These are phyloP conservation scores for Harringtonia lauricola DNA, from an alignment of 2,329 filamentous ascomycete species.

Conservation along the genomic window DNA sequence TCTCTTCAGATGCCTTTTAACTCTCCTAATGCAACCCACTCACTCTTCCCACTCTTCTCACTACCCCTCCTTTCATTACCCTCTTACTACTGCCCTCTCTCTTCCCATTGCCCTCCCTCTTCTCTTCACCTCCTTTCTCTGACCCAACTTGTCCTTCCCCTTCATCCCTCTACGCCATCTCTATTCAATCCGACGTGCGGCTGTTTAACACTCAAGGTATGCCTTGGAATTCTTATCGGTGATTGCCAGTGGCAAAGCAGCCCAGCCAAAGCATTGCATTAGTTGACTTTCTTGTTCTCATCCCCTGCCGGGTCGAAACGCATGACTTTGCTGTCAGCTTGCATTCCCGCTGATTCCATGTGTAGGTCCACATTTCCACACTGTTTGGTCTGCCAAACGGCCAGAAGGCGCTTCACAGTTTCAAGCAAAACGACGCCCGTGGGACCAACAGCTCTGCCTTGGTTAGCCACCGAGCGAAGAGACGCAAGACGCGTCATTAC, in stretches of 20 bases:
- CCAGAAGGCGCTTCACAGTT: constrained; percentile 5
- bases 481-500: constrained; percentile 3
- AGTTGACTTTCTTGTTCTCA: too few species aligned
- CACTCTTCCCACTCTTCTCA: too few species aligned
- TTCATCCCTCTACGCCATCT: too few species aligned
- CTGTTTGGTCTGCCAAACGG: constrained; percentile 11
- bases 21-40: not conserved
- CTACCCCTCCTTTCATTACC: not conserved
- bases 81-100: not conserved
- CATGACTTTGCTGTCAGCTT: not conserved
- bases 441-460: not conserved
- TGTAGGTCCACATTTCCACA: constrained; percentile 1
- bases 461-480: not conserved
- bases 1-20: not conserved
- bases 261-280: too few species aligned
- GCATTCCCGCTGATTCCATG: not conserved
- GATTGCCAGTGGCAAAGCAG: too few species aligned
- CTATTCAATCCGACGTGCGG: too few species aligned
- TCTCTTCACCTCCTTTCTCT: too few species aligned
- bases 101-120: not conserved
- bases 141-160: not conserved
- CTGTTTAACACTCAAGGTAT: not conserved
- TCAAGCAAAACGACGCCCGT: constrained; percentile 3
- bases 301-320: too few species aligned
- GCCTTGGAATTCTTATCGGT: too few species aligned